phyloP scores from a whole-genome alignment of 2,329 filamentous ascomycete genomes.

The Claviceps fusiformis region DNA sequence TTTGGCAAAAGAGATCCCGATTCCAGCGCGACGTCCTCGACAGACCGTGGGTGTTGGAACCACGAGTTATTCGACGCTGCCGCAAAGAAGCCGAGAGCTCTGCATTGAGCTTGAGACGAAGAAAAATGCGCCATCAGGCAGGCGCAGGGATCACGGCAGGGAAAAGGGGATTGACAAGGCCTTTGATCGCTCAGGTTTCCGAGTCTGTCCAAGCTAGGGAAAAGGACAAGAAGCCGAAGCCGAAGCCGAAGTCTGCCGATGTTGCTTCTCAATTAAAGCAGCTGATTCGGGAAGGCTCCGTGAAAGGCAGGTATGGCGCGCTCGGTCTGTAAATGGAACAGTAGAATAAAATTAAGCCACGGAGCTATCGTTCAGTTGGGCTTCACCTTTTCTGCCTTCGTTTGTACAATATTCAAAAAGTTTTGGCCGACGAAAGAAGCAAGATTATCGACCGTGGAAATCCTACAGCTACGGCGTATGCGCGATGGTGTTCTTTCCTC shows the following conservation, averaged over 20 bases:
- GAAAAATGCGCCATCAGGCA: slow-evolving; percentile 12
- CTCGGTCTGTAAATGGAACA: slow-evolving; percentile 17
- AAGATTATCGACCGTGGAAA: not conserved
- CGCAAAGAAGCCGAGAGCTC: slow-evolving; percentile 31
- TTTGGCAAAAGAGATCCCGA: slow-evolving; percentile 41
- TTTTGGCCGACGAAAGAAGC: not conserved
- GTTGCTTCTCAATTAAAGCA: slow-evolving; percentile 11
- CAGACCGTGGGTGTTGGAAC: slow-evolving; percentile 40
- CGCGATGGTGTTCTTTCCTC: not conserved
- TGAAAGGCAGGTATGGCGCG: slow-evolving; percentile 20
- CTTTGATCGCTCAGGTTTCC: slow-evolving; percentile 1
- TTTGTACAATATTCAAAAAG: not conserved
- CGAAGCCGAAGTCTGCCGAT: not conserved
- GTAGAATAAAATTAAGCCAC: not conserved
- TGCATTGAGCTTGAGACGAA: slow-evolving; percentile 14
- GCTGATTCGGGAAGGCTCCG: slow-evolving; percentile 15
- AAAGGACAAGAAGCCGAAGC: slow-evolving; percentile 1
- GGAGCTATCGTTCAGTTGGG: not conserved
- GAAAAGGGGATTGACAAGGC: not conserved
- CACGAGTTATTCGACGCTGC: slow-evolving; percentile 35
- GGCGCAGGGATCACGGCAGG: slow-evolving; percentile 3
- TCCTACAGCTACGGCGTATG: not conserved
- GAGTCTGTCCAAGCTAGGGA: not conserved
- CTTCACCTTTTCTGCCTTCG: not conserved
- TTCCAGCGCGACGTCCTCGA: slow-evolving; percentile 38